phyloP scores from a whole-genome alignment of 495 filamentous ascomycete genomes.

The Glarea lozoyensis region DNA sequence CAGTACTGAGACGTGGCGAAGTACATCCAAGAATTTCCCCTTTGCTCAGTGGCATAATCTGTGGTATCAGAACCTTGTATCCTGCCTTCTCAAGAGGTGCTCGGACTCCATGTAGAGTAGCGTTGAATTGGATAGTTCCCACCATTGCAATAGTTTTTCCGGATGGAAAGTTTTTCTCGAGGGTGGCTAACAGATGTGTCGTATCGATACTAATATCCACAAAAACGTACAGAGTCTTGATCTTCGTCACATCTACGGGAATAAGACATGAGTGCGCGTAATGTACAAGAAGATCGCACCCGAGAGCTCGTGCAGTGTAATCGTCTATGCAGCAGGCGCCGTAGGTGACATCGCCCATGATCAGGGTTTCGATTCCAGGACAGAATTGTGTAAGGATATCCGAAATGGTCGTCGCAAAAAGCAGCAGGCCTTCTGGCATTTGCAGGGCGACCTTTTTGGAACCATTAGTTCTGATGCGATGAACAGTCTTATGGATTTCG shows the following conservation, averaged over 20 bases:
- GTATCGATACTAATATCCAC: conserved; percentile 96
- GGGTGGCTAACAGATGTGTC: conserved; percentile 69
- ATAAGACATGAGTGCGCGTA: conserved; percentile 97
- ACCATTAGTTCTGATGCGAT: conserved; percentile 71
- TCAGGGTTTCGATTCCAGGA: conserved; percentile 78
- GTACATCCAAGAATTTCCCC: conserved; percentile 97
- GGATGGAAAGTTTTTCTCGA: conserved; percentile 79
- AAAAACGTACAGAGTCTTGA: conserved; percentile 95
- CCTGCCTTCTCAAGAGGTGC: conserved; percentile 69
- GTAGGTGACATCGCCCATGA: conserved; percentile 99
- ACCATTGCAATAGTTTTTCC: conserved; percentile 87
- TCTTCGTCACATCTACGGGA: conserved; percentile 88
- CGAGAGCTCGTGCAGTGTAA: conserved; percentile 89
- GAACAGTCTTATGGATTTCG: conserved; percentile 96
- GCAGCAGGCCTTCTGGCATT: conserved; percentile 89
- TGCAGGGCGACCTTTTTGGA: conserved; percentile 82
- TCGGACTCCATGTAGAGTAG: conserved; percentile 77
- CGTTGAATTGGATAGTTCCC: conserved; percentile 98
- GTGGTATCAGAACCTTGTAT: conserved; percentile 76
- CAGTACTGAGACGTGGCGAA: conserved; percentile 59
- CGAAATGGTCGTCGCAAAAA: conserved; percentile 96
- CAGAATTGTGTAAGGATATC: conserved; percentile 96
- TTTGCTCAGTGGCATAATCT: conserved; percentile 84
- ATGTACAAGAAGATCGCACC: conserved; percentile 91
- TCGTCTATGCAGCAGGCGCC: conserved; percentile 99